phyloP scores from a whole-genome alignment of 495 filamentous ascomycete genomes.

The Talaromyces adpressus region DNA sequence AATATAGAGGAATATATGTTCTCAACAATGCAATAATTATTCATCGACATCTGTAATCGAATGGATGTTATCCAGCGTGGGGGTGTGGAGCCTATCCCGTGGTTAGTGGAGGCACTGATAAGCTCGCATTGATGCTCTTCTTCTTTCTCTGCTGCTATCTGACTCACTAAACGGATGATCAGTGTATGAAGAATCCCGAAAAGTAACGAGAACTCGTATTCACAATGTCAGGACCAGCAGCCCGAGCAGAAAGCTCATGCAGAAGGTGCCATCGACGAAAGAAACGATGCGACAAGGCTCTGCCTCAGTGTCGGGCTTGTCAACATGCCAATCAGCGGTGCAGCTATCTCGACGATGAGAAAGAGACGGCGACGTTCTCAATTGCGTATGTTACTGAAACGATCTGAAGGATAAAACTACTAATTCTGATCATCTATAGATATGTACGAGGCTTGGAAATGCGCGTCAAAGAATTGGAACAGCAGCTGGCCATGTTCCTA shows the following conservation, averaged over 20 bases:
- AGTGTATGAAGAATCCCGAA: neutral
- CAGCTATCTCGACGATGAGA: constrained; percentile 29
- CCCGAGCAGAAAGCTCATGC: constrained; percentile 23
- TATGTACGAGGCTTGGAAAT: constrained; percentile 28
- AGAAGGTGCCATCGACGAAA: constrained; percentile 30
- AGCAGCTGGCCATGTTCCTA: constrained; percentile 13
- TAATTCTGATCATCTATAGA: constrained; percentile 11
- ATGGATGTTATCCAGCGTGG: neutral
- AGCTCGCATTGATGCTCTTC: neutral
- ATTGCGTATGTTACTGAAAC: constrained; percentile 20
- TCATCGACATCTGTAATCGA: neutral
- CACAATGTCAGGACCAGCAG: constrained; percentile 1
- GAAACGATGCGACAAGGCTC: constrained; percentile 28
- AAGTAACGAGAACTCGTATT: neutral
- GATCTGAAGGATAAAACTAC: neutral
- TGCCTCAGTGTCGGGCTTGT: constrained; percentile 29
- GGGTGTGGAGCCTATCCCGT: neutral
- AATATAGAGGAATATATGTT: neutral
- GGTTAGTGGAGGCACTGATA: neutral
- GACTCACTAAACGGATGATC: neutral
- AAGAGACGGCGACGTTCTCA: constrained; percentile 27
- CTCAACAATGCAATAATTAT: neutral
- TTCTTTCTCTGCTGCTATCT: neutral
- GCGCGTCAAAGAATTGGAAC: constrained; percentile 24
- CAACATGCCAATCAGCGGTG: constrained; percentile 23